Evolutionary conservation across 177 flowering plant species (phyloP).

Genomic region (Vitis hybrid): DNA sequence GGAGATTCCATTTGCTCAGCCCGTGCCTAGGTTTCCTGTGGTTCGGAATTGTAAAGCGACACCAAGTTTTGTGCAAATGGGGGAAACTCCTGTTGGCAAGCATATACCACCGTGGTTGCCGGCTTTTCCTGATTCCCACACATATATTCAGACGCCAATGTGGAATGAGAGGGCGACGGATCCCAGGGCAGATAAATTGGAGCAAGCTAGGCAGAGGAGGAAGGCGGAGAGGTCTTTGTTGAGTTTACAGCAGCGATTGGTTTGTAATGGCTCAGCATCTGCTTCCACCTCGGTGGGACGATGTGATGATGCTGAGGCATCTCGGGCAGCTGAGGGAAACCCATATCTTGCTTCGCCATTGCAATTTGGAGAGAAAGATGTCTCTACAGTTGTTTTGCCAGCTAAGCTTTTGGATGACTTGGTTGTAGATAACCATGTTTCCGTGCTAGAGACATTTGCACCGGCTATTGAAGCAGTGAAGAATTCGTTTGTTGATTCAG

Average conservation of each 20-base stretch:
- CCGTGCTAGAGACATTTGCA: conserved; percentile 62
- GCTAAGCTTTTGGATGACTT: conserved; percentile 30
- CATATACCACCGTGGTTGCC: conserved; percentile 93
- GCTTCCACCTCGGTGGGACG: conserved; percentile 17
- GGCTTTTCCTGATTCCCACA: conserved; percentile 84
- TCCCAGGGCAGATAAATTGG: conserved; percentile 54
- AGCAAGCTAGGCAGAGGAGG: conserved; percentile 69
- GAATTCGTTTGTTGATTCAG: conserved; percentile 35
- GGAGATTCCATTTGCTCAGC: conserved; percentile 68
- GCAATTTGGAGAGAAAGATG: conserved; percentile 51
- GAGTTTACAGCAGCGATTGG: conserved; percentile 69
- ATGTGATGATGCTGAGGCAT: conserved; percentile 24
- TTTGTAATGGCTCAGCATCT: conserved; percentile 34
- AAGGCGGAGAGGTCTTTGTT: conserved; percentile 74
- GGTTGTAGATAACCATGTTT: conserved; percentile 28
- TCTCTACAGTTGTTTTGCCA: conserved; percentile 38
- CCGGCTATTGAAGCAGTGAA: conserved; percentile 66
- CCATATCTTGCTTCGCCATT: conserved; percentile 54
- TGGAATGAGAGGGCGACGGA: conserved; percentile 66
- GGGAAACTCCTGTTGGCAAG: conserved; percentile 55
- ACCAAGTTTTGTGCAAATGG: conserved; percentile 61
- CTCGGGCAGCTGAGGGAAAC: conserved; percentile 32
- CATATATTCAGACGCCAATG: conserved; percentile 52
- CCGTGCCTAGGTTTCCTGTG: conserved; percentile 70
- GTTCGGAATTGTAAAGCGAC: conserved; percentile 30